Conservation (phyloP, 495 filamentous ascomycete genomes). For the Penicillium bovifimosum region DNA sequence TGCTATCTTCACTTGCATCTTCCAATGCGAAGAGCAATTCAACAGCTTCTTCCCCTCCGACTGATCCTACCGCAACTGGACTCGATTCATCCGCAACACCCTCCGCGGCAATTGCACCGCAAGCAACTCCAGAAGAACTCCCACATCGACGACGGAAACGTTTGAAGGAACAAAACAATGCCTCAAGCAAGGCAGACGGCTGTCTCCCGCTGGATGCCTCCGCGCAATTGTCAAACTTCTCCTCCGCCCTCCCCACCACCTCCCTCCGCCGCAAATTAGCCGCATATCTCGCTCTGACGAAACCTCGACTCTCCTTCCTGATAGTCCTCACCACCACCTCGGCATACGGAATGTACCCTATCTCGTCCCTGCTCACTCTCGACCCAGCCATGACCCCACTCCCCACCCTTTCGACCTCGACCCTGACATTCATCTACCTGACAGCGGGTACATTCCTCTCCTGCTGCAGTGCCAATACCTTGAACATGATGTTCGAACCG, state of each 20-base stretch:
- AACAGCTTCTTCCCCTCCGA: slow-evolving; percentile 7
- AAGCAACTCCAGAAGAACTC: slow-evolving; percentile 30
- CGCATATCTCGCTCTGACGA: slow-evolving; percentile 86
- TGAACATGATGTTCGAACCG: slow-evolving; percentile 97
- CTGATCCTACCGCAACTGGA: not conserved
- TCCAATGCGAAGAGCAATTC: slow-evolving; percentile 14
- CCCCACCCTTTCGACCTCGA: slow-evolving; percentile 79
- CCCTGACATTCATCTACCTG: slow-evolving; percentile 87
- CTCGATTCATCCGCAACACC: slow-evolving; percentile 8
- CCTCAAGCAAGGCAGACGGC: slow-evolving; percentile 22
- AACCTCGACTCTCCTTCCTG: slow-evolving; percentile 87
- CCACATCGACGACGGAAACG: slow-evolving; percentile 49
- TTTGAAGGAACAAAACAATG: slow-evolving; percentile 36
- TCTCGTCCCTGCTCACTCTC: slow-evolving; percentile 49
- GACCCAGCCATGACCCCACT: slow-evolving; percentile 62
- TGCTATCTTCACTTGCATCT: slow-evolving; percentile 29
- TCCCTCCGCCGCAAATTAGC: slow-evolving; percentile 73
- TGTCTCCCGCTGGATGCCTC: slow-evolving; percentile 77
- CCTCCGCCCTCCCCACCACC: slow-evolving; percentile 58
- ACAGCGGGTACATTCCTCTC: slow-evolving; percentile 83
- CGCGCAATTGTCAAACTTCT: slow-evolving; percentile 65
- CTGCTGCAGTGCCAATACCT: slow-evolving; percentile 79
- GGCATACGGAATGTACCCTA: slow-evolving; percentile 88
- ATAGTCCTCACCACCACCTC: slow-evolving; percentile 88
- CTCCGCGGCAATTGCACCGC: slow-evolving; percentile 15